Evolutionary conservation across 352 stramenopile genomes (phyloP), one percentile per base, ranked within the genome.

Genomic region (Blastocystis sp.): DNA sequence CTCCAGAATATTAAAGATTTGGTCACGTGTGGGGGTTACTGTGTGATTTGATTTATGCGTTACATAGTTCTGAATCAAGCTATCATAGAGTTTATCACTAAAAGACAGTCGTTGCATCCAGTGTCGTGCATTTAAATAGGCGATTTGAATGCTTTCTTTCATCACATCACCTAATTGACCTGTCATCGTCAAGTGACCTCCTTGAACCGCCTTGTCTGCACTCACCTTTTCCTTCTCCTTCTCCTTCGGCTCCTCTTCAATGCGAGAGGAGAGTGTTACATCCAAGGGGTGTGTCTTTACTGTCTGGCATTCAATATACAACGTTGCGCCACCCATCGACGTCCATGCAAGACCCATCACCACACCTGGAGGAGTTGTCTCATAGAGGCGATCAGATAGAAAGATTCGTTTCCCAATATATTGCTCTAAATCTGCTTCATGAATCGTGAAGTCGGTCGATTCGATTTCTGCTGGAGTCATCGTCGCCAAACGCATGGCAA

Each of bases 321-420:
- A 91, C 30, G 96, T 96, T 4, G 95, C 95, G 30, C 97, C 97
- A 87, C 97, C 97, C 95, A 99, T 98, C 18, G 95, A 94, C 2
- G 96, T 99, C 95, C 96, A 99, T 0, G 97, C 97, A 54, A 99
- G 92, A 5, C 97, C 97, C 96, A 99, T 99, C 0, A 99, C 96
- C 79, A 99, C 97, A 73, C 97, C 94, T 18, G 94, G 93, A 43
- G 95, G 93, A n/a, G 94, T 90, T 66, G 92, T 96, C 64, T 98
- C 94, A 91, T 99, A 99, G 90, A 99, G 94, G 13, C 96, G 94
- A 90, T 99, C 97, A 69, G 93, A 97, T 30, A 95, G 96, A 91
- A 98, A 99, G 65, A 98, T 94, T 8, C 95, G 95, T 91, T 99
- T 98, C 66, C 97, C 97, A 18, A 99, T 95, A 91, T 98, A 99